Evolutionary conservation across 805 yeast genomes (phyloP).

Genomic region (Kurtzmaniella fragi): DNA sequence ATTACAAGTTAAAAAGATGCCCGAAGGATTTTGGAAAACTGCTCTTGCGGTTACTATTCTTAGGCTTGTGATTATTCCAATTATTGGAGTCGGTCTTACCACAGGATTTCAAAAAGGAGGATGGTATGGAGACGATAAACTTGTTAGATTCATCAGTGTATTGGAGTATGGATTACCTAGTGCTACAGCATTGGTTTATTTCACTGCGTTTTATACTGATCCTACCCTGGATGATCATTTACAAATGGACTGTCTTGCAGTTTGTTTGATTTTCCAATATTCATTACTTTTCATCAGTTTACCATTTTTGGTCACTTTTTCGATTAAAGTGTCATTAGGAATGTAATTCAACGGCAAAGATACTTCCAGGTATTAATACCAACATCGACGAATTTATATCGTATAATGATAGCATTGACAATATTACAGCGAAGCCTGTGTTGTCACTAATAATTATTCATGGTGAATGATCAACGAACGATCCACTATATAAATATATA

Average conservation of each 20-base stretch:
- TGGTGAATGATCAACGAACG: too few species aligned
- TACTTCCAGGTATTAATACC: too few species aligned
- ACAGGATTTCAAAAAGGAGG: conserved; percentile 57
- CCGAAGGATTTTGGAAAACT: conserved; percentile 68
- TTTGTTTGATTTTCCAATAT: conserved; percentile 72
- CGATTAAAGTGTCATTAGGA: conserved; percentile 47
- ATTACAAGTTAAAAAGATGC: conserved; percentile 53
- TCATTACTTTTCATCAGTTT: conserved; percentile 59
- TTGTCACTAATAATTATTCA: too few species aligned
- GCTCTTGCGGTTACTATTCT: conserved; percentile 51
- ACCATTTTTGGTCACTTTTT: conserved; percentile 72
- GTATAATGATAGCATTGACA: too few species aligned
- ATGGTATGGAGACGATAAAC: conserved; percentile 56
- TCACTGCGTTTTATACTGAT: conserved; percentile 85
- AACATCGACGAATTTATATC: too few species aligned
- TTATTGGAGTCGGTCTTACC: conserved; percentile 60
- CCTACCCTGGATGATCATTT: conserved; percentile 44
- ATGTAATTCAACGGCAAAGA: too few species aligned
- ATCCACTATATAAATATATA: too few species aligned
- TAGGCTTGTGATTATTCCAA: conserved; percentile 68
- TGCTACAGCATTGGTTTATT: conserved; percentile 82
- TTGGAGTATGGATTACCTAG: conserved; percentile 78
- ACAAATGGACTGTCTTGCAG: conserved; percentile 84
- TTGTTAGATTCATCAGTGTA: conserved; percentile 69
- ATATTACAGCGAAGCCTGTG: too few species aligned